These are phyloP conservation scores for Flaveria trinervia DNA, from an alignment of 129 eudicot genomes.

Conservation along the genomic window DNA sequence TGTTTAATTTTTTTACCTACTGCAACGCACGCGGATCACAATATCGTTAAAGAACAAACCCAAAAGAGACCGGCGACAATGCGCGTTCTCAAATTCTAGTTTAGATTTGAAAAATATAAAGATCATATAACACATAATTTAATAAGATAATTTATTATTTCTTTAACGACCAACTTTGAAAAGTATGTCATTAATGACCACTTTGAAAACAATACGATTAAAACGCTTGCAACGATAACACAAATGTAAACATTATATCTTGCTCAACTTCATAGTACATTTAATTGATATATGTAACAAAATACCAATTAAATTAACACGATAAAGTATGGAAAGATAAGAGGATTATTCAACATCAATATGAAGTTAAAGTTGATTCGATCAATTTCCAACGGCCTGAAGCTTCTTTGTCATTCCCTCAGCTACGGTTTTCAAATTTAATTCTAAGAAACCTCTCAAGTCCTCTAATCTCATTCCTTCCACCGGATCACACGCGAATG, in stretches of 20 bases:
- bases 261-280: neutral
- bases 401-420: neutral
- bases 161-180: no score
- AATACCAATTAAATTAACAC: neutral
- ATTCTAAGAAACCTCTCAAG: conserved; percentile 17
- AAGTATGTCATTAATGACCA: neutral
- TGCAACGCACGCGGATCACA: no score
- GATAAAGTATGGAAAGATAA: neutral
- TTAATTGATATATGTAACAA: no score
- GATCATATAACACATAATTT: no score
- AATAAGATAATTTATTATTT: no score
- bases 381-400: neutral
- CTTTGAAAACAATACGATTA: neutral
- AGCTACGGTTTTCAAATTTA: neutral
- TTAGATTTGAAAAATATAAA: no score
- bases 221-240: neutral
- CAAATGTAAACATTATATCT: neutral
- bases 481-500: conserved; percentile 48
- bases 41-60: no score
- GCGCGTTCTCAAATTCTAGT: no score
- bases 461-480: conserved; percentile 46
- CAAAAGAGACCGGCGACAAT: no score
- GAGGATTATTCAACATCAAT: neutral
- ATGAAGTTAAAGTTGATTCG: neutral
- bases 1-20: no score